Base-by-base conservation (phyloP, 2,329 filamentous ascomycete genomes). In the Cercospora zeae-maydis region DNA sequence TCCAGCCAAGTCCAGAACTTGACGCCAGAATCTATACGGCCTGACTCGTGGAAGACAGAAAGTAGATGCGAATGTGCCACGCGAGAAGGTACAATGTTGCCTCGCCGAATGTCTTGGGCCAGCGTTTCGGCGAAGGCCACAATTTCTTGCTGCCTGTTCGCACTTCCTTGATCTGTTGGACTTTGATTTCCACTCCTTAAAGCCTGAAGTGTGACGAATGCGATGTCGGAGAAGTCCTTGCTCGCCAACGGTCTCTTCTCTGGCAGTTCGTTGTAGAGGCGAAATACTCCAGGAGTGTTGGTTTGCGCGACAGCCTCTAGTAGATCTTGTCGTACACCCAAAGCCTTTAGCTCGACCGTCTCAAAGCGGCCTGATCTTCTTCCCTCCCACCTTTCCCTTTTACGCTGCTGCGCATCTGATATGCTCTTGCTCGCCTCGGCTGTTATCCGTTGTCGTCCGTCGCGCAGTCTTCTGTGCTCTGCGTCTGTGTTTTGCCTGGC, bases 1-100 rank as follows among this genome's bases (percentile, higher is more conserved):
- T 73, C 66, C 13, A 84, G 73, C 81, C 81, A 83, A 19, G 73
- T 66, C 82, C 82, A 84, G 64, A 83, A 80, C 1, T 72, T 68
- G 4, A 68, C 36, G 9, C 70, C 72, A n/a, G 60, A 55, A 39
- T 67, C 67, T n/a, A 63, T 55, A 39, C 75, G 73, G n/a, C 74
- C 73, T 33, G 74, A 71, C 64, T 82, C 78, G 63, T 81, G 82
- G 70, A 78, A 79, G 49, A 80, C 76, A 33, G 75, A 75, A 33
- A 84, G 70, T 14, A 83, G 67, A 66, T 82, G 80, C n/a, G 82
- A 65, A 66, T 77, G 75, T 52, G 80, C 75, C 51, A 67, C 59
- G n/a, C 73, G 64, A 64, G 77, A 71, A 9, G 78, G 76, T 16
- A 72, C 70, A 9, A 80, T 63, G 1, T 67, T 56, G 3, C 75